phyloP scores from a whole-genome alignment of 495 filamentous ascomycete genomes.

The Amniculicola lignicola region DNA sequence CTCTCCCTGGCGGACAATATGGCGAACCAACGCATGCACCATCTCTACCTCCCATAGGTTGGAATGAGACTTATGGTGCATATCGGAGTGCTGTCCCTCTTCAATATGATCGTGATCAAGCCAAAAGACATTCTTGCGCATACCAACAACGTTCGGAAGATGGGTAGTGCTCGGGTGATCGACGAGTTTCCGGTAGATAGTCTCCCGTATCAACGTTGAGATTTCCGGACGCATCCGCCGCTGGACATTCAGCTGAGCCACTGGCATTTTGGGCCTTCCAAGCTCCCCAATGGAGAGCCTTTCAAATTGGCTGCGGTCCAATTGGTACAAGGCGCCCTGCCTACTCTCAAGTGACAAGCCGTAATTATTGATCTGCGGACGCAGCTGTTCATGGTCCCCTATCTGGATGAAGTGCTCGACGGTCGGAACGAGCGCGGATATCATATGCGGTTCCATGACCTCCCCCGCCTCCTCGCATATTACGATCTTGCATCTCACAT shows the following conservation, averaged over 20 bases:
- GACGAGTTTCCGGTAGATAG: slow-evolving; percentile 61
- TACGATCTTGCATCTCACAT: slow-evolving; percentile 63
- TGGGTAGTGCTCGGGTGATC: slow-evolving; percentile 52
- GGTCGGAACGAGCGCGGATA: slow-evolving; percentile 65
- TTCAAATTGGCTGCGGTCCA: slow-evolving; percentile 69
- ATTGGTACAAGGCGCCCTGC: slow-evolving; percentile 38
- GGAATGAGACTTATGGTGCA: slow-evolving; percentile 49
- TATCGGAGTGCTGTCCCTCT: slow-evolving; percentile 39
- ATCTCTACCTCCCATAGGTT: slow-evolving; percentile 69
- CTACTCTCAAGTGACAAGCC: slow-evolving; percentile 56
- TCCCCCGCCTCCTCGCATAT: slow-evolving; percentile 78
- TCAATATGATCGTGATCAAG: slow-evolving; percentile 63
- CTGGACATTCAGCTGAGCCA: slow-evolving; percentile 59
- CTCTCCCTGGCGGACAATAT: slow-evolving; percentile 64
- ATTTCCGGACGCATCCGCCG: slow-evolving; percentile 72
- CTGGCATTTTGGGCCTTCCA: slow-evolving; percentile 17
- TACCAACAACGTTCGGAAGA: slow-evolving; percentile 60
- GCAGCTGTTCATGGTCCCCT: slow-evolving; percentile 72
- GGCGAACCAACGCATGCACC: slow-evolving; percentile 60
- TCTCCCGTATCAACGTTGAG: slow-evolving; percentile 54
- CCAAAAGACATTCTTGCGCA: slow-evolving; percentile 69
- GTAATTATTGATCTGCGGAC: slow-evolving; percentile 66
- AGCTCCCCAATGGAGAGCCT: slow-evolving; percentile 42
- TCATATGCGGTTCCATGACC: slow-evolving; percentile 67
- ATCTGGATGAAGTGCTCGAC: slow-evolving; percentile 73